A percentile compares a stretch with the other conserved stretches of the same genome.
Conservation (phyloP, 176 grass and related monocot species). For the Sorghum bicolor region DNA sequence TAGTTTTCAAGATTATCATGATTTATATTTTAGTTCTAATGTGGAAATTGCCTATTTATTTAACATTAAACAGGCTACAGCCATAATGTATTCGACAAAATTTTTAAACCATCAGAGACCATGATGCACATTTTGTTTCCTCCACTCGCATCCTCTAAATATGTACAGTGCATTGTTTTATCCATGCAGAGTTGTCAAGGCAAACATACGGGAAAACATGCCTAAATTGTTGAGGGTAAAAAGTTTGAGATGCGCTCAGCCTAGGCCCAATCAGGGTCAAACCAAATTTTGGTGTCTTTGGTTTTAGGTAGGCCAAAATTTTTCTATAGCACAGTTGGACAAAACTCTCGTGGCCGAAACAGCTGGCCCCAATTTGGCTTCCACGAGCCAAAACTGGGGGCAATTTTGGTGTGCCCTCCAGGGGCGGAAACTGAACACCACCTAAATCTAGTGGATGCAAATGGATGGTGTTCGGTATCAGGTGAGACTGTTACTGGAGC, state of each 20-base stretch:
- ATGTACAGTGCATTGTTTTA: not conserved
- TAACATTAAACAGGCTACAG: too few relatives aligned
- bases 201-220: not conserved
- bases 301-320: not conserved
- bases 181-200: not conserved
- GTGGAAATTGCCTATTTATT: too few relatives aligned
- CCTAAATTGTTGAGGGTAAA: not conserved
- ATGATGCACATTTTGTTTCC: not conserved
- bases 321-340: not conserved
- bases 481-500: slow-evolving; percentile 37
- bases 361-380: not conserved
- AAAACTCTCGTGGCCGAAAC: not conserved
- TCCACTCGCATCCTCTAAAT: not conserved
- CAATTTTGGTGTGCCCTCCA: not conserved
- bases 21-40: too few relatives aligned
- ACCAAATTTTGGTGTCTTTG: not conserved
- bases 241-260: not conserved
- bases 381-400: not conserved
- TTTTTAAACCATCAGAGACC: not conserved
- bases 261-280: not conserved
- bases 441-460: not conserved
- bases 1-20: too few relatives aligned
- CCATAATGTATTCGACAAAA: not conserved
- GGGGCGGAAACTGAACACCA: not conserved
- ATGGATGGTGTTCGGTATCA: not conserved